phyloP scores from a whole-genome alignment of 345 rosid genomes.

The Theobroma cacao region DNA sequence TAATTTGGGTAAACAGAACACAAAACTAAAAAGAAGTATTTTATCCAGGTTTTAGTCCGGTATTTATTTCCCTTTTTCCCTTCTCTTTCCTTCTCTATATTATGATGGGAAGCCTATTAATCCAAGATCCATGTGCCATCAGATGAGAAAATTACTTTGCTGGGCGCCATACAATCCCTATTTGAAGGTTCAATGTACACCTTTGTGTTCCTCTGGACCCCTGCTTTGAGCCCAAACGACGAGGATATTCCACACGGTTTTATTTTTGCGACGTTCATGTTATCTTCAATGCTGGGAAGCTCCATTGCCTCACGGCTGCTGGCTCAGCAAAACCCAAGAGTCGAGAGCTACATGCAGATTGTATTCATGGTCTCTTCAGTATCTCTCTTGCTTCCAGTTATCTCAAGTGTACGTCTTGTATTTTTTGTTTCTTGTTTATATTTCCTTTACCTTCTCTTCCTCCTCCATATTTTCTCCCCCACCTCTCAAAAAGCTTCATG shows the following conservation, averaged over 20 bases:
- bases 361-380: constrained; percentile 72
- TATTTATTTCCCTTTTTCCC: not conserved
- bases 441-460: not conserved
- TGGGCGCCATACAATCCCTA: constrained; percentile 94
- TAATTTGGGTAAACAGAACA: not conserved
- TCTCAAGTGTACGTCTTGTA: constrained; percentile 55
- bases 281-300: constrained; percentile 96
- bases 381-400: constrained; percentile 73
- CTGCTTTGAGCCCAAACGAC: constrained; percentile 84
- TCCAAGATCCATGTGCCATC: constrained; percentile 16
- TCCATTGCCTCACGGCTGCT: constrained; percentile 84
- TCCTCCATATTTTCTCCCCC: not conserved
- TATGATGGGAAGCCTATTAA: constrained; percentile 8
- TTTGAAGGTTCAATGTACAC: constrained; percentile 99
- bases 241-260: constrained; percentile 97
- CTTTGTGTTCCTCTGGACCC: constrained; percentile 97
- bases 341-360: constrained; percentile 93
- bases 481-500: not conserved
- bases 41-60: not conserved
- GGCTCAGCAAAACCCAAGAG: constrained; percentile 60
- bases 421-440: not conserved
- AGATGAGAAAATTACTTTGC: constrained; percentile 93
- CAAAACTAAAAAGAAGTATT: not conserved
- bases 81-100: not conserved
- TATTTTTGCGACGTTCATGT: constrained; percentile 92